Evolutionary conservation across 1,284 basidiomycete genomes (phyloP).

Genomic region (Sporisorium iseilematis-ciliati): DNA sequence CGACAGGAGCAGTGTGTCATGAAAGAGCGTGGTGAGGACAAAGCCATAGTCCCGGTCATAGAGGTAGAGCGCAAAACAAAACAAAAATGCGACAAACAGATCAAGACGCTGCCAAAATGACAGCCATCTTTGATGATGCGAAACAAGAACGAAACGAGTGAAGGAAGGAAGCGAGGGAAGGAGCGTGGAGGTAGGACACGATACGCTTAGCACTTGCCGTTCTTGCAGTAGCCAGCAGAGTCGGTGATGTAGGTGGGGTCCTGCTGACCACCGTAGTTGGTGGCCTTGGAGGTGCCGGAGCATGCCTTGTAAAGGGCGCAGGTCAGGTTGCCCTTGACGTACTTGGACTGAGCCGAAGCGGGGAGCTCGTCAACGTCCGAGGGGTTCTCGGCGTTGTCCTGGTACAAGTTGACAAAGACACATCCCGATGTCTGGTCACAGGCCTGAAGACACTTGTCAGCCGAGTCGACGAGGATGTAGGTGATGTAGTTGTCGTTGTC

Average conservation of each 20-base stretch:
- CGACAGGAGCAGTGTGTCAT: background rate
- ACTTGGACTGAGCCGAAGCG: conserved; percentile 36
- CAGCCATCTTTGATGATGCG: conserved; percentile 1
- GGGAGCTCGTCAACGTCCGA: conserved; percentile 23
- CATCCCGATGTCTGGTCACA: conserved; percentile 39
- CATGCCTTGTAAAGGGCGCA: conserved; percentile 51
- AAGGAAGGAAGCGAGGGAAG: background rate
- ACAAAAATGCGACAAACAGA: too few species aligned
- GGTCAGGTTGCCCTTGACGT: conserved; percentile 36
- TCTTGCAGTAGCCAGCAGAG: conserved; percentile 48
- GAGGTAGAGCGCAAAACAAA: background rate
- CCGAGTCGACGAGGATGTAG: conserved; percentile 33
- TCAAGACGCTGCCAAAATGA: too few species aligned
- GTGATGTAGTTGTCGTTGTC: conserved; percentile 53
- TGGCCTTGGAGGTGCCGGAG: conserved; percentile 28
- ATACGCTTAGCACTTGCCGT: conserved; percentile 17
- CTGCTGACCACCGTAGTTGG: conserved; percentile 54
- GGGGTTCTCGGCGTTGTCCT: conserved; percentile 32
- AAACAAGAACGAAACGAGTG: background rate
- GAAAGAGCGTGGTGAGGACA: background rate
- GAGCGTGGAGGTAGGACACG: background rate
- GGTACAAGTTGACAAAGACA: conserved; percentile 51
- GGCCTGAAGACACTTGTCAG: conserved; percentile 30
- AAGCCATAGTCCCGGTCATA: conserved; percentile 11
- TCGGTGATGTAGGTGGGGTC: conserved; percentile 51